Evolutionary conservation across 768 basidiomycete species (phyloP).

Genomic region (Thelephora aurantiotincta): DNA sequence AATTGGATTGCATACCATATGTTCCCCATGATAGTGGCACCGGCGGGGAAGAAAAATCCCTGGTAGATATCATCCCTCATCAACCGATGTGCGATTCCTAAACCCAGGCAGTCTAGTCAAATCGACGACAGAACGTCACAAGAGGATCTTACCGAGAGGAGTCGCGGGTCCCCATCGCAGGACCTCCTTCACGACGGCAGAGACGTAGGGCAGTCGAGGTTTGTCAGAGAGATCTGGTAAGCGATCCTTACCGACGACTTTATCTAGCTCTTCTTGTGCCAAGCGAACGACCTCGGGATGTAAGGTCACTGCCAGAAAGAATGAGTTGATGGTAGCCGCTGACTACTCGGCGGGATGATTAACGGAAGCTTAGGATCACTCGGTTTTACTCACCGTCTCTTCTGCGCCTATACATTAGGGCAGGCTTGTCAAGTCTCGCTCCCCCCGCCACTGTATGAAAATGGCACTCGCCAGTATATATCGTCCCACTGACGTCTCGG

Average conservation of each 20-base stretch:
- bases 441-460: neutral
- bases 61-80: slow-evolving; percentile 54
- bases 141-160: slow-evolving; percentile 6
- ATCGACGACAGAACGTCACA: neutral
- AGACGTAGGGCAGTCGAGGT: slow-evolving; percentile 12
- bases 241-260: slow-evolving; percentile 8
- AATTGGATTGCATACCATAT: slow-evolving; percentile 9
- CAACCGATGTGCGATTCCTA: slow-evolving; percentile 49
- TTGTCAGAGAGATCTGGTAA: slow-evolving; percentile 10
- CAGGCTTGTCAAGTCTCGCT: neutral
- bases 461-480: neutral
- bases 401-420: slow-evolving; percentile 1
- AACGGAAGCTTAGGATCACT: neutral
- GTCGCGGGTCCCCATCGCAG: slow-evolving; percentile 12
- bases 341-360: slow-evolving; percentile 3
- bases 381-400: slow-evolving; percentile 3
- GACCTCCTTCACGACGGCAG: slow-evolving; percentile 12
- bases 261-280: slow-evolving; percentile 14
- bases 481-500: slow-evolving; percentile 3
- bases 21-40: slow-evolving; percentile 31
- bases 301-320: slow-evolving; percentile 9
- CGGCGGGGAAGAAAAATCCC: slow-evolving; percentile 45
- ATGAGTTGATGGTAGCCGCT: slow-evolving; percentile 6
- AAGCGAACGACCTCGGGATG: slow-evolving; percentile 11
- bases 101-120: neutral